Percentiles rank a stretch among this genome's conserved stretches.
Conservation (phyloP, 768 basidiomycete genomes). For the Melanogaster broomeanus region DNA sequence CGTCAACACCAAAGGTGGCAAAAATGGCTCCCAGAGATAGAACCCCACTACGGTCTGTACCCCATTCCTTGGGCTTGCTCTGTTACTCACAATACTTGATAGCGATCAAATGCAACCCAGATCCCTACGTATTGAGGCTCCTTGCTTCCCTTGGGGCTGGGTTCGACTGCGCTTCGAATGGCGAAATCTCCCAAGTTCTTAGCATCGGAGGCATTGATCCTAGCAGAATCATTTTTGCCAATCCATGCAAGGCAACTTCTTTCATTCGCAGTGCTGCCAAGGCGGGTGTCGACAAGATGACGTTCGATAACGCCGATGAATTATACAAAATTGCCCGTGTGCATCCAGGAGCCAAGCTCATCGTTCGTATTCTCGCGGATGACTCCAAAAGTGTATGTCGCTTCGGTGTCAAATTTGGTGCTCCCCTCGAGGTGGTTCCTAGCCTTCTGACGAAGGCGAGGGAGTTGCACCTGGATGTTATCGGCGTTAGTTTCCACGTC, state of each 20-base stretch:
- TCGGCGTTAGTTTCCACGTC: slow-evolving; percentile 97
- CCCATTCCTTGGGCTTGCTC: slow-evolving; percentile 15
- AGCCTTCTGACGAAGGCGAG: slow-evolving; percentile 76
- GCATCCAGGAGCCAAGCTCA: slow-evolving; percentile 81
- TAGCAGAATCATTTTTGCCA: slow-evolving; percentile 91
- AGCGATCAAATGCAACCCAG: slow-evolving; percentile 99
- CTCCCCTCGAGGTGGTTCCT: slow-evolving; percentile 78
- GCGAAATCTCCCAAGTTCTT: slow-evolving; percentile 85
- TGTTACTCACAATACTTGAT: slow-evolving; percentile 27
- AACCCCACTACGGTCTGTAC: slow-evolving; percentile 87
- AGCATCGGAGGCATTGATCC: slow-evolving; percentile 73
- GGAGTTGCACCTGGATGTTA: slow-evolving; percentile 78
- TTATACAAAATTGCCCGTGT: slow-evolving; percentile 86
- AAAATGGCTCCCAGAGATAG: slow-evolving; percentile 74
- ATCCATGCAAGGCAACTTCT: slow-evolving; percentile 96
- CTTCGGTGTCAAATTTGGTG: slow-evolving; percentile 96
- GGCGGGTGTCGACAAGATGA: slow-evolving; percentile 87
- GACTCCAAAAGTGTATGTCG: slow-evolving; percentile 94
- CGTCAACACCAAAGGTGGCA: slow-evolving; percentile 84
- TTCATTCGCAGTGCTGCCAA: slow-evolving; percentile 87
- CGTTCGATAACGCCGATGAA: slow-evolving; percentile 98
- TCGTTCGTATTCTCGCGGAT: slow-evolving; percentile 96
- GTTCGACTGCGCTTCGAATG: slow-evolving; percentile 97
- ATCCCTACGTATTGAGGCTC: slow-evolving; percentile 89
- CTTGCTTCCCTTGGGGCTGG: slow-evolving; percentile 88